These are phyloP conservation scores for Corchorus olitorius DNA, from an alignment of 345 rosid species.

Conservation along the genomic window DNA sequence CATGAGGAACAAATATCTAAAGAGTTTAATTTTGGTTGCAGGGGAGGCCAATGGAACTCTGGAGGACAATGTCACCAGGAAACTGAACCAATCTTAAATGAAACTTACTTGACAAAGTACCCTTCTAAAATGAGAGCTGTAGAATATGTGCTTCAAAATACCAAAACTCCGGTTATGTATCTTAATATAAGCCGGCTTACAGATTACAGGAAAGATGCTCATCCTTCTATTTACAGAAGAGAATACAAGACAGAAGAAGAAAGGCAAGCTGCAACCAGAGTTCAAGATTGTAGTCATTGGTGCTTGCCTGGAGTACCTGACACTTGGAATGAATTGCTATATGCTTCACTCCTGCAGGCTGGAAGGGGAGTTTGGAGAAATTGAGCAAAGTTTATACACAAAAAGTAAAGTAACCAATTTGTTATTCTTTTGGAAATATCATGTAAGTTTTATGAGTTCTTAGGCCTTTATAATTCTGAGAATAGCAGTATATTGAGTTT, in stretches of 20 bases:
- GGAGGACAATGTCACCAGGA: constrained; percentile 88
- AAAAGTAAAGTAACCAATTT: not conserved
- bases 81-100: constrained; percentile 65
- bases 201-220: constrained; percentile 82
- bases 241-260: constrained; percentile 50
- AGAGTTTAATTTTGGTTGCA: constrained; percentile 30
- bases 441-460: not conserved
- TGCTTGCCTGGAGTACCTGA: constrained; percentile 94
- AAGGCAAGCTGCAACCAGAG: constrained; percentile 46
- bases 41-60: constrained; percentile 91
- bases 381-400: constrained; percentile 9
- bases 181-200: constrained; percentile 81
- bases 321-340: constrained; percentile 81
- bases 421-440: constrained; percentile 11
- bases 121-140: constrained; percentile 85
- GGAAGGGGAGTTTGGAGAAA: constrained; percentile 43
- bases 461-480: not conserved
- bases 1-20: not conserved
- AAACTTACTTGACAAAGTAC: constrained; percentile 55
- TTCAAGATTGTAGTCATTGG: constrained; percentile 97
- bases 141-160: constrained; percentile 51
- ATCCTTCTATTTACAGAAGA: constrained; percentile 77
- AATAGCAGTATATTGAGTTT: not conserved
- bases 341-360: constrained; percentile 65
- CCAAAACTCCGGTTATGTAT: constrained; percentile 67